These are phyloP conservation scores for Citrus unshiu DNA, from an alignment of 345 rosid genomes.

Conservation along the genomic window DNA sequence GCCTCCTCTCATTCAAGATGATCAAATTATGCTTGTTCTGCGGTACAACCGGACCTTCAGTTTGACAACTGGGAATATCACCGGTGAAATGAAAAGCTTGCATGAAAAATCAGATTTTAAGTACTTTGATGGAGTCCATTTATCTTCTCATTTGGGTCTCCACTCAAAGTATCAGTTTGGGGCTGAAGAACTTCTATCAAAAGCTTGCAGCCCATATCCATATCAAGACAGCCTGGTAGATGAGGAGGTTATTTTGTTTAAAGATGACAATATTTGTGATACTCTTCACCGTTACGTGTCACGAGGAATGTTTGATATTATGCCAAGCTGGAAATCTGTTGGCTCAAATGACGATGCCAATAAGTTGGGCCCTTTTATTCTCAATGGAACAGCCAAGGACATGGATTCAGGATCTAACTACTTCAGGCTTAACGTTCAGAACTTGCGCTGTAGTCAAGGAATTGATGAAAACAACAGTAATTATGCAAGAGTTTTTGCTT, in stretches of 20 bases:
- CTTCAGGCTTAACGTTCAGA: neutral
- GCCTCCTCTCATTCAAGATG: neutral
- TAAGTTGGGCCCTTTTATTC: neutral
- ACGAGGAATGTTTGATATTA: neutral
- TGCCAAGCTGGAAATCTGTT: neutral
- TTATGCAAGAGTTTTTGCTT: neutral
- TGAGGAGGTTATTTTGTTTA: neutral
- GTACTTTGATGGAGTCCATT: neutral
- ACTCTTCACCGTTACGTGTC: neutral
- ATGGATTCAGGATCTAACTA: neutral
- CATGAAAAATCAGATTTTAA: neutral
- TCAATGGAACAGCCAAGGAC: neutral
- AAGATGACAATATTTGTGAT: neutral
- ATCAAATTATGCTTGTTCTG: neutral
- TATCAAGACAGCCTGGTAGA: neutral
- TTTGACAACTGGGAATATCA: neutral
- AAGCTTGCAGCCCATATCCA: conserved; percentile 2
- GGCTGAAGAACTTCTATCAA: neutral
- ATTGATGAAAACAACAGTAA: neutral
- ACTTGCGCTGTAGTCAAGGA: neutral
- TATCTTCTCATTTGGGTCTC: neutral
- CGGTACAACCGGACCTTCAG: neutral
- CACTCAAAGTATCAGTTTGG: neutral
- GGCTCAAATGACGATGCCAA: neutral
- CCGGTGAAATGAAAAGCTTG: conserved; percentile 1